Evolutionary conservation across 2,329 filamentous ascomycete species (phyloP), one percentile per base, ranked within the genome.

Genomic region (Venturia aucupariae): DNA sequence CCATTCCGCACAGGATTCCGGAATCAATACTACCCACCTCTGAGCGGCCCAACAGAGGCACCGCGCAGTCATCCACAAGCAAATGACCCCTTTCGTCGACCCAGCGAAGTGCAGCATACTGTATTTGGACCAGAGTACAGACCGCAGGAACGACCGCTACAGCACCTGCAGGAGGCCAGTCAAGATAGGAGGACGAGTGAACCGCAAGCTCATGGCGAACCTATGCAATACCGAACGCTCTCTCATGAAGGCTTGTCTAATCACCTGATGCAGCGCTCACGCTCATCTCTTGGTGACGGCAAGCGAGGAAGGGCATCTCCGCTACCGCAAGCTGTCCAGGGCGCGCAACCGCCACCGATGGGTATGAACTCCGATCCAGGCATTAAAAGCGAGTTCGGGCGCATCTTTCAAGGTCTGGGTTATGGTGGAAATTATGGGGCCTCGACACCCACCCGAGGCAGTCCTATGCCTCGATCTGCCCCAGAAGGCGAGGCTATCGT

Each of bases 351-450:
- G 19, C 89, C 92, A 70, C 84, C 89, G 46, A 83, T 89, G 63
- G 90, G 89, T 3, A 90, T 91, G 6, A 85, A 86, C 17, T 89
- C 88, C 19, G 92, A 96, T 73, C 89, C 91, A 13, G 89, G 89
- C 54, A 96, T 97, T 72, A 96, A 97, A 80, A 95, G 87, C 72
- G 93, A 97, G 73, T 92, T 97, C 73, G 92, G 92, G 35, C 87
- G 91, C 67, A 96, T 97, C 82, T 97, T 96, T 76, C 91, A 90
- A 22, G 93, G 93, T n/a, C 91, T 97, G 68, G 86, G 86, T 42
- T 80, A 87, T 22, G 80, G 80, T 22, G 78, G 75, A n/a, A 41
- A 41, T 41, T 81, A 80, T 68, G 80, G 80, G 19, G 78, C 77
- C 13, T 78, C 81, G 1, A 86, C 84, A 8, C 84, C 84, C 15